Percentiles rank a stretch among this genome's conserved stretches.
phyloP scores from a whole-genome alignment of 352 stramenopile species.

The Globisporangium carolinianum region DNA sequence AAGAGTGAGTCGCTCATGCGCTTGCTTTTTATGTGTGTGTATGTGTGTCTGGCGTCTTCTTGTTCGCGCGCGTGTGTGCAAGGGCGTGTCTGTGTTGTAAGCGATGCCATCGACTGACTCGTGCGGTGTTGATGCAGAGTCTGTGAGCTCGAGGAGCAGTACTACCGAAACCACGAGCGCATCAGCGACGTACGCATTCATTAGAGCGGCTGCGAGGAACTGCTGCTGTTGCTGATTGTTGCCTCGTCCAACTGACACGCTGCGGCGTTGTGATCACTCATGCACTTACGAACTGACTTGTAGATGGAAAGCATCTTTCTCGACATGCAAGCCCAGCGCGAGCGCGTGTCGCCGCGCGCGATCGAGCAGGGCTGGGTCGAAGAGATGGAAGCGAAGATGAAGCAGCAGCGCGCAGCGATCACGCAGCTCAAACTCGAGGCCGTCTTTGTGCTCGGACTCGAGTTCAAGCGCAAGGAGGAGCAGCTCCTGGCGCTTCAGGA shows the following conservation, averaged over 20 bases:
- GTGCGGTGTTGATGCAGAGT: slow-evolving; percentile 24
- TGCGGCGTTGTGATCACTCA: no score
- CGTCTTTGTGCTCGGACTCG: slow-evolving; percentile 48
- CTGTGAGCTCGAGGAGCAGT: slow-evolving; percentile 55
- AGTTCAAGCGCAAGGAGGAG: slow-evolving; percentile 51
- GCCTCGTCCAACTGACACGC: background rate
- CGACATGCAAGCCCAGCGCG: slow-evolving; percentile 71
- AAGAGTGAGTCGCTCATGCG: slow-evolving; percentile 28
- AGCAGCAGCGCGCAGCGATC: slow-evolving; percentile 46
- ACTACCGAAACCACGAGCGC: slow-evolving; percentile 47
- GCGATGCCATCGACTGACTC: background rate
- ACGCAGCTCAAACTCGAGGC: slow-evolving; percentile 49
- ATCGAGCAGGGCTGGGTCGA: slow-evolving; percentile 80
- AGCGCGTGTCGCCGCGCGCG: slow-evolving; percentile 62
- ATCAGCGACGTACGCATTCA: slow-evolving; percentile 48
- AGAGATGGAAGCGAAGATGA: slow-evolving; percentile 77
- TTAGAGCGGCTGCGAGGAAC: background rate
- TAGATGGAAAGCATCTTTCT: slow-evolving; percentile 78
- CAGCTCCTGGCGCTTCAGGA: slow-evolving; percentile 25
- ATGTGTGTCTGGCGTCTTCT: background rate
- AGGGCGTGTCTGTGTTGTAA: background rate
- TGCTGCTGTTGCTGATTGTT: background rate
- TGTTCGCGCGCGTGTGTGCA: background rate
- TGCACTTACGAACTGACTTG: background rate
- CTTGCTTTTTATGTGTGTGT: no score